Evolutionary conservation across 2,329 filamentous ascomycete genomes (phyloP).

Genomic region (Cladosporium sp.): DNA sequence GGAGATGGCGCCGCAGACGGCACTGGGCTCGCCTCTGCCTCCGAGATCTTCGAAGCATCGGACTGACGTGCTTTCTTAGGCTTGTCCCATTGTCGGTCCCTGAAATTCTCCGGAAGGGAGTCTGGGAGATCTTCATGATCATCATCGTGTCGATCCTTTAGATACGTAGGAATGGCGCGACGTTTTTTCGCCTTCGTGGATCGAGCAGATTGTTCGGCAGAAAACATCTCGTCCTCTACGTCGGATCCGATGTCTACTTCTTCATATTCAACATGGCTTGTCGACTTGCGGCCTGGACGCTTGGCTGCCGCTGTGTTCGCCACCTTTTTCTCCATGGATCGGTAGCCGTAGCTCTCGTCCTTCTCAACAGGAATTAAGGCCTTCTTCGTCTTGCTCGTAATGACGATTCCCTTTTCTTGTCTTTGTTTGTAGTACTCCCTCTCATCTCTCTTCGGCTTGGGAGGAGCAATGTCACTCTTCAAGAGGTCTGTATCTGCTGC

Average conservation of each 20-base stretch:
- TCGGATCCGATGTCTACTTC: conserved; percentile 45
- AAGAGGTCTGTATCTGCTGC: conserved; percentile 19
- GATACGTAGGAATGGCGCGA: conserved; percentile 32
- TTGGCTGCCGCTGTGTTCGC: background rate
- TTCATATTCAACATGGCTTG: conserved; percentile 34
- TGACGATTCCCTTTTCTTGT: conserved; percentile 22
- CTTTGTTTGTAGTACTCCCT: conserved; percentile 38
- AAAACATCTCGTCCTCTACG: conserved; percentile 26
- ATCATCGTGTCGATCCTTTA: conserved; percentile 37
- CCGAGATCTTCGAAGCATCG: background rate
- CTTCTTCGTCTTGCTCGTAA: conserved; percentile 29
- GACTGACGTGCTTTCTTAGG: conserved; percentile 15
- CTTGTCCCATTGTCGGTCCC: conserved; percentile 30
- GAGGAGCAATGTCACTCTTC: conserved; percentile 30
- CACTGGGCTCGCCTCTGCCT: background rate
- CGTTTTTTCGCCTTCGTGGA: conserved; percentile 4
- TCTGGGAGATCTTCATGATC: conserved; percentile 38
- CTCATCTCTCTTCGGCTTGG: conserved; percentile 28
- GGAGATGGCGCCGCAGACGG: background rate
- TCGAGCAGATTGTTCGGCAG: background rate
- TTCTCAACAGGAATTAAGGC: conserved; percentile 30
- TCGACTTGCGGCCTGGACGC: conserved; percentile 16
- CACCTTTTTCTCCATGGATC: conserved; percentile 27
- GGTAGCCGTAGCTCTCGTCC: conserved; percentile 28
- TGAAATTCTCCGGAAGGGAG: conserved; percentile 39